Conservation (phyloP, 1,284 basidiomycete genomes). For the Veloporphyrellus conicus region DNA sequence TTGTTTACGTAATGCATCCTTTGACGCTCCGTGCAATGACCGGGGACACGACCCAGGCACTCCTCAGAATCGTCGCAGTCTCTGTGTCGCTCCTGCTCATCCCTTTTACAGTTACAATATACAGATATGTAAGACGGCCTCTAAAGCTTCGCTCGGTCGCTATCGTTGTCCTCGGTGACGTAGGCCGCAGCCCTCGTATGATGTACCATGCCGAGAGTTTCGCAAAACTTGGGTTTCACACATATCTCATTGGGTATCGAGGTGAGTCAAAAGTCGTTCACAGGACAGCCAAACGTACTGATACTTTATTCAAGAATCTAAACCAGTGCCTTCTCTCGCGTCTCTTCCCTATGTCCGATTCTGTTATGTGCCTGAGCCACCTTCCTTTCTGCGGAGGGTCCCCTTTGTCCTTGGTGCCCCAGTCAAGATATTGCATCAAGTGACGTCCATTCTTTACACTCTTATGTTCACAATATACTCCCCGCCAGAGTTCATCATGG, state of each 20-base stretch:
- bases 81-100: conserved; percentile 9
- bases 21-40: conserved; percentile 5
- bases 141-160: conserved; percentile 66
- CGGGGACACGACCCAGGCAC: not conserved
- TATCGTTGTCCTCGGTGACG: conserved; percentile 91
- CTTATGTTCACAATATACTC: conserved; percentile 59
- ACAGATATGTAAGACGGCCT: conserved; percentile 26
- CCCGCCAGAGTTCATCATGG: conserved; percentile 82
- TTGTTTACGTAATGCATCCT: conserved; percentile 21
- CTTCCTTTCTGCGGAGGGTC: conserved; percentile 48
- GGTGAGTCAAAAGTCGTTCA: conserved; percentile 45
- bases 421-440: conserved; percentile 74
- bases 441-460: conserved; percentile 57
- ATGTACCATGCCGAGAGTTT: conserved; percentile 98
- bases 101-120: conserved; percentile 20
- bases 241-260: conserved; percentile 81
- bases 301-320: conserved; percentile 54
- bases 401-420: conserved; percentile 81
- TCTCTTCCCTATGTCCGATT: conserved; percentile 62
- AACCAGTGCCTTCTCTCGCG: conserved; percentile 65
- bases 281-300: not conserved
- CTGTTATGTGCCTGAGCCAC: conserved; percentile 65
- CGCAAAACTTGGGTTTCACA: conserved; percentile 74
- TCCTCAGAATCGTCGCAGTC: conserved; percentile 5
- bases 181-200: conserved; percentile 94